Percentiles rank a stretch among this genome's conserved stretches.
These are phyloP conservation scores for Nepenthes alata DNA, from an alignment of 179 eudicot genomes.

Conservation along the genomic window DNA sequence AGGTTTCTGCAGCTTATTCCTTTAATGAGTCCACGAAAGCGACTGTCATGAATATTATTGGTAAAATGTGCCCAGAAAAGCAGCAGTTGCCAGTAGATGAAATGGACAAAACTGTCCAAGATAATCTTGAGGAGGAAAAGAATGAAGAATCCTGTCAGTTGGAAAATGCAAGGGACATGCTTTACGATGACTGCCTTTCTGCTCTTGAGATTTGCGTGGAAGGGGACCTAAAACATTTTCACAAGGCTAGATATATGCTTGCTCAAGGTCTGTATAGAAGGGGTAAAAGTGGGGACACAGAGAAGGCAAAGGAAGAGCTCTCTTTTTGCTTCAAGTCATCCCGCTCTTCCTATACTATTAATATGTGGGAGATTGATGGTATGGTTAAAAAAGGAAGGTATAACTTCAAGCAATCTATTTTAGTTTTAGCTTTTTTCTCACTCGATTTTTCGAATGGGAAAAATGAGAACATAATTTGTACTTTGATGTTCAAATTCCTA, in stretches of 20 bases:
- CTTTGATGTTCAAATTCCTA: neutral
- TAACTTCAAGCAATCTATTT: conserved; percentile 3
- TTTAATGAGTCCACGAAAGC: conserved; percentile 52
- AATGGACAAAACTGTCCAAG: conserved; percentile 13
- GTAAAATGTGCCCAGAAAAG: conserved; percentile 22
- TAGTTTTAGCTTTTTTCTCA: neutral
- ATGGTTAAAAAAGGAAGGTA: conserved; percentile 97
- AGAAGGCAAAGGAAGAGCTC: conserved; percentile 85
- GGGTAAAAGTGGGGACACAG: conserved; percentile 62
- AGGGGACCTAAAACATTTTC: conserved; percentile 97
- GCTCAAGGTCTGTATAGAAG: conserved; percentile 81
- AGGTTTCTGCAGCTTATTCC: conserved; percentile 73
- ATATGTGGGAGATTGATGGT: conserved; percentile 99
- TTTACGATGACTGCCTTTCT: conserved; percentile 83
- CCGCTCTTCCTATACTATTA: conserved; percentile 89
- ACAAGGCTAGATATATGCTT: conserved; percentile 97
- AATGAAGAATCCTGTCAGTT: conserved; percentile 21
- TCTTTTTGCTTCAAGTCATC: conserved; percentile 98
- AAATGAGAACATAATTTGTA: neutral
- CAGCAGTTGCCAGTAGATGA: conserved; percentile 19
- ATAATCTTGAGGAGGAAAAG: conserved; percentile 17
- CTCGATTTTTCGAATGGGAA: neutral
- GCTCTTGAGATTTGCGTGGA: conserved; percentile 85
- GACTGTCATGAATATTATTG: conserved; percentile 31
- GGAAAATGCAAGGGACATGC: conserved; percentile 61